These are phyloP conservation scores for Gracilaria caudata DNA, from an alignment of 23 red algal species.

Conservation along the genomic window DNA sequence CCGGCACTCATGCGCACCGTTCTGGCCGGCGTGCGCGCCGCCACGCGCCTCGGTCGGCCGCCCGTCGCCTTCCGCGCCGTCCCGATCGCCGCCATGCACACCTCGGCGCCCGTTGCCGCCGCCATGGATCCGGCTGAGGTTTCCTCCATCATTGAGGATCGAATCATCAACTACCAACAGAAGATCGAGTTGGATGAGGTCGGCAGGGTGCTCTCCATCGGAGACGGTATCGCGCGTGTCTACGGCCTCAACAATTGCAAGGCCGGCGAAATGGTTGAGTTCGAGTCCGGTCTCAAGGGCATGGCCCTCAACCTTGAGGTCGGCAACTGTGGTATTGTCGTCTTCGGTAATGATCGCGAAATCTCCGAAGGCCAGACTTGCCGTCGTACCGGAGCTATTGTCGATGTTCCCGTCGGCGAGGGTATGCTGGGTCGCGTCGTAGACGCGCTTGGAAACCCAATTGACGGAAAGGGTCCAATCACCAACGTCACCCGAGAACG, in stretches of 20 bases:
- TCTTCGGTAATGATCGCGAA: conserved; percentile 95
- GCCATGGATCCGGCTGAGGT: conserved; percentile 87
- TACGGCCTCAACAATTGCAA: conserved; percentile 94
- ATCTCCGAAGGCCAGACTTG: conserved; percentile 91
- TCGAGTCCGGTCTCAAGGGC: conserved; percentile 89
- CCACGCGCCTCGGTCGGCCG: neutral
- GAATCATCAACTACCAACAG: conserved; percentile 84
- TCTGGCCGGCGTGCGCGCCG: conserved; percentile 62
- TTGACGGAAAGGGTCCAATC: conserved; percentile 96
- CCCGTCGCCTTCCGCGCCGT: conserved; percentile 37
- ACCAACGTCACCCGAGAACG: conserved; percentile 68
- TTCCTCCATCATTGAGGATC: conserved; percentile 90
- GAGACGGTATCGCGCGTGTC: conserved; percentile 98
- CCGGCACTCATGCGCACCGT: conserved; percentile 49
- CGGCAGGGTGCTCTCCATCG: conserved; percentile 88
- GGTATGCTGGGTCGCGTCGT: conserved; percentile 96
- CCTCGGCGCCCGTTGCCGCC: conserved; percentile 34
- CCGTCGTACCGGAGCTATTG: conserved; percentile 91
- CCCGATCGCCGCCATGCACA: conserved; percentile 56
- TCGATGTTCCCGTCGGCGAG: conserved; percentile 87
- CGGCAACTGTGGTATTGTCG: conserved; percentile 91
- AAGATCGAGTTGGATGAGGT: conserved; percentile 92
- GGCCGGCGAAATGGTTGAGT: conserved; percentile 98
- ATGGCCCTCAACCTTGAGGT: conserved; percentile 98
- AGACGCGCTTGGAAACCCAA: conserved; percentile 95